phyloP scores from a whole-genome alignment of 2,329 filamentous ascomycete genomes.

The Whalleya microplaca region DNA sequence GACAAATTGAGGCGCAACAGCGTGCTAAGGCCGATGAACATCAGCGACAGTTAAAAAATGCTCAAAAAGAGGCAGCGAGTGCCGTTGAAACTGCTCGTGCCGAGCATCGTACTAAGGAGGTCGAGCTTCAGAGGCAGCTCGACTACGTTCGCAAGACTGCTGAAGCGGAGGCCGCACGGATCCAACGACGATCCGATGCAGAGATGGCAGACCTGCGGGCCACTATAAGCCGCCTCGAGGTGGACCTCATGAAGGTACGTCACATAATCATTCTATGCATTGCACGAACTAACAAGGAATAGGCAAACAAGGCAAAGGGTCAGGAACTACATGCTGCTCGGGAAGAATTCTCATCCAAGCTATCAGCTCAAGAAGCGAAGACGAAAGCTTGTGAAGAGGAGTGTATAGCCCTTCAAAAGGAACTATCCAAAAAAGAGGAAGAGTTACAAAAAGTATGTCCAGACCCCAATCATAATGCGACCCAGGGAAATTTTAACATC shows the following conservation, averaged over 20 bases:
- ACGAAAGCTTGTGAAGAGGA: conserved; percentile 51
- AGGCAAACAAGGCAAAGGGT: conserved; percentile 63
- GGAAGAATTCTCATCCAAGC: conserved; percentile 48
- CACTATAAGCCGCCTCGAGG: conserved; percentile 61
- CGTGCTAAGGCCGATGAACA: conserved; percentile 50
- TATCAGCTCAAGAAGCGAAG: conserved; percentile 31
- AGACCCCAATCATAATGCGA: conserved; percentile 1
- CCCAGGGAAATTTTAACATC: conserved; percentile 16
- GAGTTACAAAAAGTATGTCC: conserved; percentile 37
- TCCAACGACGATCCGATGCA: conserved; percentile 37
- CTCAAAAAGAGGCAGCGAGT: conserved; percentile 30
- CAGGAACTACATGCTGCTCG: conserved; percentile 63
- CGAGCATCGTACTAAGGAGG: conserved; percentile 40
- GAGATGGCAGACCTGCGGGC: conserved; percentile 39
- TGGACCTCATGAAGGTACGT: conserved; percentile 62
- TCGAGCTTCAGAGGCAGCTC: conserved; percentile 45
- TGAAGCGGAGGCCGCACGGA: conserved; percentile 36
- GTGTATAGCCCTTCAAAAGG: conserved; percentile 52
- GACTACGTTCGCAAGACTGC: conserved; percentile 50
- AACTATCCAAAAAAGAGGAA: conserved; percentile 46
- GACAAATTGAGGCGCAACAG: conserved; percentile 49
- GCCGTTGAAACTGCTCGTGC: conserved; percentile 30
- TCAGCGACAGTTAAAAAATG: conserved; percentile 30
- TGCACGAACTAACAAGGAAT: conserved; percentile 27
- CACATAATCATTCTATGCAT: neutral